Evolutionary conservation across 108 stramenopile genomes (phyloP).

Genomic region (Skeletonema grethae): DNA sequence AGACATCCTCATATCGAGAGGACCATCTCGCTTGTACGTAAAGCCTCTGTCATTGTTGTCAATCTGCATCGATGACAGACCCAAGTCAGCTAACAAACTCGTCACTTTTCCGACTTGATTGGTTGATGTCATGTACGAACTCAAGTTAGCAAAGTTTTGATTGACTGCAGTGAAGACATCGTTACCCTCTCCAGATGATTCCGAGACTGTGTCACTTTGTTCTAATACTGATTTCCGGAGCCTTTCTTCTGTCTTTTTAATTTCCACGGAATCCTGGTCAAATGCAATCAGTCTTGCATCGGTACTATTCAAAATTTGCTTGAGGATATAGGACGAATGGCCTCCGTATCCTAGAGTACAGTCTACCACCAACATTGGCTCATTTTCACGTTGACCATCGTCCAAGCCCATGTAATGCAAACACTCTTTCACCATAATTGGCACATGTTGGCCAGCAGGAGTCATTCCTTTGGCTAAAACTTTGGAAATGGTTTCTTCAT

Average conservation of each 20-base stretch:
- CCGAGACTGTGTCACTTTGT: not conserved
- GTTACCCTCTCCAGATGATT: not conserved
- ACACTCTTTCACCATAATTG: not conserved
- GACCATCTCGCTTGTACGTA: conserved; percentile 41
- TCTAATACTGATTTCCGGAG: not conserved
- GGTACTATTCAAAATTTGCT: conserved; percentile 3
- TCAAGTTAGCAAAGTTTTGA: conserved; percentile 9
- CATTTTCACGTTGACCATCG: not conserved
- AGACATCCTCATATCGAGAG: conserved; percentile 59
- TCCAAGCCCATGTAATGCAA: not conserved
- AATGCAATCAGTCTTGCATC: conserved; percentile 15
- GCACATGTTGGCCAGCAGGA: not conserved
- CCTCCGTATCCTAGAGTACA: conserved; percentile 28
- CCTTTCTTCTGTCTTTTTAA: conserved; percentile 15
- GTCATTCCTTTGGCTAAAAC: not conserved
- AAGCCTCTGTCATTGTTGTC: conserved; percentile 45
- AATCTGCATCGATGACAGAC: conserved; percentile 55
- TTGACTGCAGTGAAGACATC: not conserved
- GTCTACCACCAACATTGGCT: conserved; percentile 6
- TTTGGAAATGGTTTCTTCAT: not conserved
- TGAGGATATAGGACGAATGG: conserved; percentile 6
- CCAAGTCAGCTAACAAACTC: conserved; percentile 48
- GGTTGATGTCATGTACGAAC: conserved; percentile 11
- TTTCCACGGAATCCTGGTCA: conserved; percentile 16
- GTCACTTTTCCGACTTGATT: conserved; percentile 23